These are phyloP conservation scores for Aspergillus jensenii DNA, from an alignment of 2,329 filamentous ascomycete species.

Conservation along the genomic window DNA sequence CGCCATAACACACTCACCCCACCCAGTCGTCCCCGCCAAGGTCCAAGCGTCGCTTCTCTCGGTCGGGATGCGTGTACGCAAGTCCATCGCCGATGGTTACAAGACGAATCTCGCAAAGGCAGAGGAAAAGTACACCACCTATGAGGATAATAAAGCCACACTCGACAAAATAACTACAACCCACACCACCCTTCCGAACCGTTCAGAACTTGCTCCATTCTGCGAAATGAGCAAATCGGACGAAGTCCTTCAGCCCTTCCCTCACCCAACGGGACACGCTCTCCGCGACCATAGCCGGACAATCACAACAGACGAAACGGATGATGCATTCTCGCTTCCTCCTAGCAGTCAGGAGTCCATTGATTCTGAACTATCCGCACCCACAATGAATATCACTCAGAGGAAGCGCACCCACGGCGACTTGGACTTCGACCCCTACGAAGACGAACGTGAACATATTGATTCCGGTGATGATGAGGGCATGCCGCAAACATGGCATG, in stretches of 20 bases:
- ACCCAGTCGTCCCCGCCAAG: slow-evolving; percentile 59
- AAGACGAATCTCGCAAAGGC: slow-evolving; percentile 60
- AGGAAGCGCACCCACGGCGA: slow-evolving; percentile 47
- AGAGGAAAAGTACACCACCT: slow-evolving; percentile 8
- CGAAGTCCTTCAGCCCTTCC: slow-evolving; percentile 56
- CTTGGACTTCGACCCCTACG: slow-evolving; percentile 38
- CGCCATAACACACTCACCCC: slow-evolving; percentile 37
- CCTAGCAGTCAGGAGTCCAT: slow-evolving; percentile 42
- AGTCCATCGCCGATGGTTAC: slow-evolving; percentile 91
- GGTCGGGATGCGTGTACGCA: slow-evolving; percentile 92
- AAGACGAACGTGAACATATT: slow-evolving; percentile 6
- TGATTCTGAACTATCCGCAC: slow-evolving; percentile 18
- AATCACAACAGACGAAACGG: slow-evolving; percentile 36
- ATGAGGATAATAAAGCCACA: slow-evolving; percentile 9
- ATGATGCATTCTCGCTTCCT: slow-evolving; percentile 41
- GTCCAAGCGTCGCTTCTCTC: slow-evolving; percentile 82
- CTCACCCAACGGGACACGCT: slow-evolving; percentile 14
- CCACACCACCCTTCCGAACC: slow-evolving; percentile 10
- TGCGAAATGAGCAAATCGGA: slow-evolving; percentile 77
- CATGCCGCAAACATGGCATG: slow-evolving; percentile 18
- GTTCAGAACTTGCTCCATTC: slow-evolving; percentile 71
- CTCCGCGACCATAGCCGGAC: slow-evolving; percentile 12
- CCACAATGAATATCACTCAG: slow-evolving; percentile 25
- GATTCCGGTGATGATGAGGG: slow-evolving; percentile 1
- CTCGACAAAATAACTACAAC: slow-evolving; percentile 12